Evolutionary conservation across 495 filamentous ascomycete genomes (phyloP).

Genomic region (Pseudevernia furfuracea): DNA sequence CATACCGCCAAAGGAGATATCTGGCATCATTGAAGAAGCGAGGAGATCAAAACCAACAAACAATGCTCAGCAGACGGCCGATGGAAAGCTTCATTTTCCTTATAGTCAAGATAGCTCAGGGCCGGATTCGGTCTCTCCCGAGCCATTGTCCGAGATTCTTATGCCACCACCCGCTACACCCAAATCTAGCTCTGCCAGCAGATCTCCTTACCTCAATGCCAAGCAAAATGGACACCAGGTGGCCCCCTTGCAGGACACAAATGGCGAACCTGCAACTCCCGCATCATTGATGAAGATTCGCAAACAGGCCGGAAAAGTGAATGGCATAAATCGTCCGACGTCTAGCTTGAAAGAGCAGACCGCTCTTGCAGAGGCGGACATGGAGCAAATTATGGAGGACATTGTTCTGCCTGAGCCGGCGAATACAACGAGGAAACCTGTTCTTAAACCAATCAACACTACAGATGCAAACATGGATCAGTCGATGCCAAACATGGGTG

Average conservation of each 20-base stretch:
- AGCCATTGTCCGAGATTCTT: conserved; percentile 57
- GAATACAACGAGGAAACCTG: conserved; percentile 32
- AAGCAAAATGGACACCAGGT: conserved; percentile 29
- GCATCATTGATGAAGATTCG: conserved; percentile 73
- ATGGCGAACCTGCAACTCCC: conserved; percentile 60
- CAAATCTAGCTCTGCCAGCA: conserved; percentile 40
- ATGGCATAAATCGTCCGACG: conserved; percentile 26
- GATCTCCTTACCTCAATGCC: conserved; percentile 47
- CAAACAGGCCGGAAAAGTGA: conserved; percentile 35
- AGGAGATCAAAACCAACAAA: conserved; percentile 29
- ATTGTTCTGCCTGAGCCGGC: conserved; percentile 59
- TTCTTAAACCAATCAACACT: conserved; percentile 24
- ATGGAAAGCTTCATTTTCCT: conserved; percentile 35
- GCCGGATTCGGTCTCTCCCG: conserved; percentile 63
- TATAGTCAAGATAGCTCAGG: conserved; percentile 54
- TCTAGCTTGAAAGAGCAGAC: conserved; percentile 33
- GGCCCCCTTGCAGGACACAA: conserved; percentile 16
- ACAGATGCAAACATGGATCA: conserved; percentile 20
- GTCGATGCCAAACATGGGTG: conserved; percentile 23
- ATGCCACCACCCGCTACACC: conserved; percentile 65
- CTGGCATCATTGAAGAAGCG: conserved; percentile 40
- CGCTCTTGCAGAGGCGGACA: conserved; percentile 30
- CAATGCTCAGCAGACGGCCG: conserved; percentile 29
- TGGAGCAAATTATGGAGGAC: conserved; percentile 58
- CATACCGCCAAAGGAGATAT: conserved; percentile 48